Percentiles rank a stretch among this genome's conserved stretches.
Evolutionary conservation across 2,329 filamentous ascomycete genomes (phyloP).

Genomic region (Pezicula carpinea): DNA sequence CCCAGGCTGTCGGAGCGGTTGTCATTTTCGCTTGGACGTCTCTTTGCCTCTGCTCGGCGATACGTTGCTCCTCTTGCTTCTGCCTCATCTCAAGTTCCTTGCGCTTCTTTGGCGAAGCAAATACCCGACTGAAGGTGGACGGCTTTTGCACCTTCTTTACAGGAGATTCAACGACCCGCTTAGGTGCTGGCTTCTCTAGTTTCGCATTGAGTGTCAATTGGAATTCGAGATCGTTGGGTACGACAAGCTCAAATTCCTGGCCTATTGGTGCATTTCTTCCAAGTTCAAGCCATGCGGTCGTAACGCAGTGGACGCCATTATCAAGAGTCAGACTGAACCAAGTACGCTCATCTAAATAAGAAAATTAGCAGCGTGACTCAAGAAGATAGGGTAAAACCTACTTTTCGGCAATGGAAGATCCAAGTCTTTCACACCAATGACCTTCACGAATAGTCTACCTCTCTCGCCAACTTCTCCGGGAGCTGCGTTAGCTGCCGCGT

Average conservation of each 20-base stretch:
- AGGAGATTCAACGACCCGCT: slow-evolving; percentile 48
- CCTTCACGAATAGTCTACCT: slow-evolving; percentile 92
- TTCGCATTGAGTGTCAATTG: slow-evolving; percentile 96
- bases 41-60: slow-evolving; percentile 54
- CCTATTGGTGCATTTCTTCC: slow-evolving; percentile 90
- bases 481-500: slow-evolving; percentile 42
- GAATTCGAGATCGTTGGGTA: slow-evolving; percentile 97
- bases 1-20: slow-evolving; percentile 70
- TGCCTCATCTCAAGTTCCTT: slow-evolving; percentile 87
- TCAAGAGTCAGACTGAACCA: slow-evolving; percentile 98
- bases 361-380: slow-evolving; percentile 20
- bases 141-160: slow-evolving; percentile 71
- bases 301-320: slow-evolving; percentile 96
- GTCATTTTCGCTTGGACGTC: slow-evolving; percentile 61
- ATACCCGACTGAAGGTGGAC: slow-evolving; percentile 85
- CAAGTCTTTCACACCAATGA: slow-evolving; percentile 95
- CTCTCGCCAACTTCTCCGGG: slow-evolving; percentile 79
- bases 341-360: slow-evolving; percentile 67
- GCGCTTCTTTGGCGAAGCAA: slow-evolving; percentile 92
- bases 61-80: slow-evolving; percentile 76
- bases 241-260: slow-evolving; percentile 96
- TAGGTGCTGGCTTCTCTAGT: slow-evolving; percentile 72
- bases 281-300: slow-evolving; percentile 90
- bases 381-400: slow-evolving; percentile 43
- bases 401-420: slow-evolving; percentile 87